Evolutionary conservation across 1,284 basidiomycete genomes (phyloP), one percentile per base, ranked within the genome.

Genomic region (Malassezia arunalokei): DNA sequence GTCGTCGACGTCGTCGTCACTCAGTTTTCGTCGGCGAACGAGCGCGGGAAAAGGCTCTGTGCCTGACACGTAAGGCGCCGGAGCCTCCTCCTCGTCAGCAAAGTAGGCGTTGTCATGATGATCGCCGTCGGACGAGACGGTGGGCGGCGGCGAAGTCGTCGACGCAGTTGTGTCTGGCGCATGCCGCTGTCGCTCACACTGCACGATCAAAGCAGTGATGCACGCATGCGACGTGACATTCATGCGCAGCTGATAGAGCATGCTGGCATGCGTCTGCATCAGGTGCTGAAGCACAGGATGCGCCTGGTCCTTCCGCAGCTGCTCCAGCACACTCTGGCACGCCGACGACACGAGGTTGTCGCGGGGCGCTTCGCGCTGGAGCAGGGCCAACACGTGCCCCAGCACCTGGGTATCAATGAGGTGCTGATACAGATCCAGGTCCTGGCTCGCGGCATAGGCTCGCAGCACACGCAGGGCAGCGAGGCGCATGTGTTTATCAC

Each of bases 301-400:
- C 67, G 87, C 77, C 69, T 91, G 90, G 61, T 91, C 60, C 37
- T 52, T 77, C 81, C 81, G 54, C 86, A 96, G 86, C 60, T 82
- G 79, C 65, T 98, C 92, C 66, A 98, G 88, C 58, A 88, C 86
- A 71, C 98, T 92, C 67, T 94, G 83, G 76, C 88, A 95, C 15
- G 91, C 87, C 59, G 89, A 91, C 65, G 84, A 86, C 41, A 98
- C 78, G 59, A 99, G 79, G 74, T 92, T 98, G 75, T 98, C 92
- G 54, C 86, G 79, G 42, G 79, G 78, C 29, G 84, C 84, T 74
- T 96, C 92, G 46, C 80, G 80, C 32, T 85, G 73, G 28, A 88
- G 84, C 52, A 96, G 76, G 51, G 86, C 82, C 47, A 96, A 76
- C 54, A 96, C 82, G 6, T 87, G 85, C 58, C 81, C 80, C 57